phyloP scores from a whole-genome alignment of 139 green algal genomes.

The Pseudopediastrum boryanum region DNA sequence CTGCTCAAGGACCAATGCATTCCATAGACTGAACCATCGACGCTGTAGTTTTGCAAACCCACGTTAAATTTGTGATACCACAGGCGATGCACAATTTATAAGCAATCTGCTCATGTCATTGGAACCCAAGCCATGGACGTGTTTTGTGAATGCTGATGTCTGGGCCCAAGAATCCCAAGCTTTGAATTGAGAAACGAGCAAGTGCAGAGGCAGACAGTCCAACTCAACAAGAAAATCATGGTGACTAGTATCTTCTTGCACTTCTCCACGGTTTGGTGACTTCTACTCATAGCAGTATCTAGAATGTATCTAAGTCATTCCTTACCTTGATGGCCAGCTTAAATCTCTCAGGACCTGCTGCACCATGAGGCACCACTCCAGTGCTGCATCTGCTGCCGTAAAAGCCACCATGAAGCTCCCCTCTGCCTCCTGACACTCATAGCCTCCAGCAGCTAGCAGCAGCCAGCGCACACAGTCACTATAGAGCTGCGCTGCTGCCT shows the following conservation, averaged over 20 bases:
- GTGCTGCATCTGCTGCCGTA: slow-evolving; percentile 38
- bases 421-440: slow-evolving; percentile 67
- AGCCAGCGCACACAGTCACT: slow-evolving; percentile 35
- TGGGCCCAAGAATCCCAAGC: too few relatives aligned
- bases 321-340: slow-evolving; percentile 20
- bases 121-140: too few relatives aligned
- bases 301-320: not conserved
- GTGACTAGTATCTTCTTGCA: not conserved
- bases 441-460: slow-evolving; percentile 41
- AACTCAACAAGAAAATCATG: not conserved
- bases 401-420: slow-evolving; percentile 73
- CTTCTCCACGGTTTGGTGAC: not conserved
- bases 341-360: slow-evolving; percentile 63
- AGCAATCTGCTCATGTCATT: too few relatives aligned
- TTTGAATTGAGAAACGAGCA: not conserved
- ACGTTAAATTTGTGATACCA: too few relatives aligned
- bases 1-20: too few relatives aligned
- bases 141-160: too few relatives aligned
- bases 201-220: not conserved
- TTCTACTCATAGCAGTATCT: not conserved
- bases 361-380: slow-evolving; percentile 66
- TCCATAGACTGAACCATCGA: too few relatives aligned
- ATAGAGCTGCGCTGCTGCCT: slow-evolving; percentile 39
- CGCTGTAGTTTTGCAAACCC: too few relatives aligned
- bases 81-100: too few relatives aligned